phyloP scores from a whole-genome alignment of 176 grass and related monocot species.

The Bothriochloa decipiens region DNA sequence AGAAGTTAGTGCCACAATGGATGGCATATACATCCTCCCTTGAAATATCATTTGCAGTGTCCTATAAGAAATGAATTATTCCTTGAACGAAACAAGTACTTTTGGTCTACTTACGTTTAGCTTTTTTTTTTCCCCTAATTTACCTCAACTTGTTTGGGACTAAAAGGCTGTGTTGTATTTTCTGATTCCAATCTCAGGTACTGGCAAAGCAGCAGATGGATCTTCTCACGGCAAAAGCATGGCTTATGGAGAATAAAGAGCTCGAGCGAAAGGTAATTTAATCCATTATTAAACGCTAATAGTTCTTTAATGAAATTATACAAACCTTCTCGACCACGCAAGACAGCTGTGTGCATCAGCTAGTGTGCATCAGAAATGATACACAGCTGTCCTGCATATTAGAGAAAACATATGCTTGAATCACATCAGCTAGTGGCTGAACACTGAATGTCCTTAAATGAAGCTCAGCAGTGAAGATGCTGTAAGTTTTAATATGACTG shows the following conservation, averaged over 20 bases:
- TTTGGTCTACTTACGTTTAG: not conserved
- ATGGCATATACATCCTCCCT: not conserved
- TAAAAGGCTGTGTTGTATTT: slow-evolving; percentile 7
- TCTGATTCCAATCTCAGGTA: slow-evolving; percentile 53
- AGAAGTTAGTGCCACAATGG: not conserved
- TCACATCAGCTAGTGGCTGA: not conserved
- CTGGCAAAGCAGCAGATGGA: slow-evolving; percentile 85
- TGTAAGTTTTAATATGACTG: slow-evolving; percentile 3
- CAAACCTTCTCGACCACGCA: not conserved
- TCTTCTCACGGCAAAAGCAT: slow-evolving; percentile 86
- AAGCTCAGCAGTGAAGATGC: not conserved
- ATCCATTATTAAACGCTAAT: slow-evolving; percentile 7
- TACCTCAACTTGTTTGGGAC: not conserved
- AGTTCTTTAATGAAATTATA: not conserved
- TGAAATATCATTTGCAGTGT: not conserved
- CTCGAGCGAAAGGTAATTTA: slow-evolving; percentile 63
- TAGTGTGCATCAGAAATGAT: not conserved
- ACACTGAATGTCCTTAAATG: not conserved
- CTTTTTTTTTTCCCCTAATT: not conserved
- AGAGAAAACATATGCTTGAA: not conserved
- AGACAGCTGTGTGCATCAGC: not conserved
- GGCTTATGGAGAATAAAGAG: slow-evolving; percentile 80
- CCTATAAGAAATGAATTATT: not conserved
- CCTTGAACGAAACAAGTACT: slow-evolving; percentile 9
- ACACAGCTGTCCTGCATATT: not conserved